A percentile compares a stretch with the other conserved stretches of the same genome.
Evolutionary conservation across 2,329 filamentous ascomycete genomes (phyloP).

Genomic region (Penicillium hesseltinei): DNA sequence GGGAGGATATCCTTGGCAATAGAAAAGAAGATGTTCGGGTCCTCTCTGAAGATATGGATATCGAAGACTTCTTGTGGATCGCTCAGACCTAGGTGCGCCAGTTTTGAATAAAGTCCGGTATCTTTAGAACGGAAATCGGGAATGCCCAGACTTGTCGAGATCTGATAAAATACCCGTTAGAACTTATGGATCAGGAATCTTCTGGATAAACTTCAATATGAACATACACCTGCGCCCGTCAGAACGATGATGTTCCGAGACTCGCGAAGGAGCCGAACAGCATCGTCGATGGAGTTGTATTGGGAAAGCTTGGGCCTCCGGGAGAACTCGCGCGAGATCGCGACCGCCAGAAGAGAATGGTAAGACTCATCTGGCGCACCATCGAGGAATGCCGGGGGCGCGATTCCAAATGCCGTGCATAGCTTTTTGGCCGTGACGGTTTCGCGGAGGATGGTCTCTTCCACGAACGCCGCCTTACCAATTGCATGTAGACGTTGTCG

Average conservation of each 20-base stretch:
- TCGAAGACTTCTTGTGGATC: conserved; percentile 97
- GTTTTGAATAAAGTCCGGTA: conserved; percentile 83
- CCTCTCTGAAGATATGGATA: conserved; percentile 78
- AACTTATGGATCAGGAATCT: not conserved
- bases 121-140: conserved; percentile 95
- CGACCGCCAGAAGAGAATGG: conserved; percentile 70
- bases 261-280: conserved; percentile 69
- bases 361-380: conserved; percentile 71
- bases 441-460: conserved; percentile 66
- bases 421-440: conserved; percentile 76
- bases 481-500: conserved; percentile 70
- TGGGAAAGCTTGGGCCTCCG: conserved; percentile 75
- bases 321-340: conserved; percentile 74
- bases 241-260: conserved; percentile 86
- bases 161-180: conserved; percentile 43
- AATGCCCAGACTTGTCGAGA: conserved; percentile 94
- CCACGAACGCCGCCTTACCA: conserved; percentile 75
- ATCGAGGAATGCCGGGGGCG: conserved; percentile 70
- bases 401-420: conserved; percentile 79
- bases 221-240: conserved; percentile 74
- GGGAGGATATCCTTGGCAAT: conserved; percentile 90
- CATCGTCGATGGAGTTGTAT: conserved; percentile 87
- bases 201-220: not conserved
- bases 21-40: conserved; percentile 87
- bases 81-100: conserved; percentile 71